Evolutionary conservation across 2,329 filamentous ascomycete genomes (phyloP), one percentile per base, ranked within the genome.

Genomic region (Hortaea sp.): DNA sequence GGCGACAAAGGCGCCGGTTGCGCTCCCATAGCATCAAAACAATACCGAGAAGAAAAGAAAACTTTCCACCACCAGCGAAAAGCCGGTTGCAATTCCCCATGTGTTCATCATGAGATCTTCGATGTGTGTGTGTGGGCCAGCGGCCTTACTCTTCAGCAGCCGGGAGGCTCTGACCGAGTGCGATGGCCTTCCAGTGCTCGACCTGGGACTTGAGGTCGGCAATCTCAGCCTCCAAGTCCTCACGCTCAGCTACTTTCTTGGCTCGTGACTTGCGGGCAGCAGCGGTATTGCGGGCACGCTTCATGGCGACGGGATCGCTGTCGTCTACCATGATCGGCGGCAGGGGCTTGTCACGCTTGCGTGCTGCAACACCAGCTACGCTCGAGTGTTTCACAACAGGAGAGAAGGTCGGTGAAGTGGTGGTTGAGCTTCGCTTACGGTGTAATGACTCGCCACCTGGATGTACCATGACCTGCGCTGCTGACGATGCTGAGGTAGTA

Each of bases 201-300:
- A 68, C 61, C 55, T 68, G 62, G 38, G 55, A 63, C 58, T 70
- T 65, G 56, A 69, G 67, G 53, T 67, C 67, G 51, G 66, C 64
- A 59, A 94, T 88, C 59, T 78, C 74, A 35, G 76, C 76, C 70
- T 94, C 85, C 40, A 95, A 74, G 48, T 81, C 78, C 46, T 85
- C 81, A 50, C 90, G 74, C 56, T 82, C 78, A 63, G 84, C 76
- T 47, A 86, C 81, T 72, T 95, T 95, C 55, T 88, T 83, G 61
- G 88, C 83, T 44, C 90, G 83, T 49, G 88, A 95, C 71, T 95
- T 95, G 55, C 90, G 88, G 58, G 90, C 90, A 12, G 90, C 90
- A 65, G 94, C 78, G 6, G 88, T 94, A 66, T 95, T 97, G 56
- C 88, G 84, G 43, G 88, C 89, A 65, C 90, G 85, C 81, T 95